phyloP scores from a whole-genome alignment of 1,284 basidiomycete genomes.

The Trametes polyzona region DNA sequence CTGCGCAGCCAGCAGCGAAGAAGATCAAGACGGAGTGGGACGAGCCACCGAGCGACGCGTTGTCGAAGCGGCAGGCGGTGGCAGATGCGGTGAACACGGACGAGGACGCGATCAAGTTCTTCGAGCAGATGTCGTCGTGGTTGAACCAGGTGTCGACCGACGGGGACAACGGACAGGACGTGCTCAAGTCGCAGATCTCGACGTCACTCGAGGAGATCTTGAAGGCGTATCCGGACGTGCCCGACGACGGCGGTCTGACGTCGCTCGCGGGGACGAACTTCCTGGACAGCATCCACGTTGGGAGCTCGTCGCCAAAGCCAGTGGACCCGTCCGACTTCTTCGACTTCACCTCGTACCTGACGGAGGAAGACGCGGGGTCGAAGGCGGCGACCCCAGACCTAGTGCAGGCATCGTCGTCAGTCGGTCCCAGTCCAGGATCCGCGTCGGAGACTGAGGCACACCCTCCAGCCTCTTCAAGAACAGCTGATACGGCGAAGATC shows the following conservation, averaged over 20 bases:
- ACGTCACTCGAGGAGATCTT: conserved; percentile 65
- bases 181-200: conserved; percentile 54
- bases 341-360: conserved; percentile 65
- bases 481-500: conserved; percentile 34
- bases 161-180: conserved; percentile 48
- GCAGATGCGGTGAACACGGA: conserved; percentile 64
- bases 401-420: conserved; percentile 61
- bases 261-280: conserved; percentile 23
- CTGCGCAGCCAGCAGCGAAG: conserved; percentile 65
- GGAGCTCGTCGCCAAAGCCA: conserved; percentile 16
- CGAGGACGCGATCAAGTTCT: conserved; percentile 64
- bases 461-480: conserved; percentile 28
- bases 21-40: conserved; percentile 73
- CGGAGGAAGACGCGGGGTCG: conserved; percentile 59
- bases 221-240: conserved; percentile 49
- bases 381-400: conserved; percentile 73
- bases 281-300: conserved; percentile 29
- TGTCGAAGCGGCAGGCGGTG: conserved; percentile 57
- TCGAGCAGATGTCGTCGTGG: conserved; percentile 65
- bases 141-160: conserved; percentile 52
- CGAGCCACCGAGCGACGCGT: conserved; percentile 53
- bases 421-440: conserved; percentile 77
- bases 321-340: conserved; percentile 50
- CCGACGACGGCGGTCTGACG: conserved; percentile 38
- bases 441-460: conserved; percentile 60